Conservation (phyloP, 306 rosid genomes). For the Notholithocarpus densiflorus region DNA sequence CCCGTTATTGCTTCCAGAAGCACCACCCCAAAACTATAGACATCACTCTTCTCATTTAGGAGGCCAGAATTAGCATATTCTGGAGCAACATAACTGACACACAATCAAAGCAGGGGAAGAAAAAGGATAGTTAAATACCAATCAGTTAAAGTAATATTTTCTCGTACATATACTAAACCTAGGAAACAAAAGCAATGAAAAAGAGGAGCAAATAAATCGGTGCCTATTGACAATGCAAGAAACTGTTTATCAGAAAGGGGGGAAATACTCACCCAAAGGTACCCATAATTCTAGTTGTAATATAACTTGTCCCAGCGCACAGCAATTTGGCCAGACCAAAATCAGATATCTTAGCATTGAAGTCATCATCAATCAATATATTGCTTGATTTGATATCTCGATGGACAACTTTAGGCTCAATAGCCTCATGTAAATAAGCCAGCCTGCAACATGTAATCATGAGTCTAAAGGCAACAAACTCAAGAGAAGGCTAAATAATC, state of each 20-base stretch:
- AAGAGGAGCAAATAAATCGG: background rate
- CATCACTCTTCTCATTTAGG: constrained; percentile 88
- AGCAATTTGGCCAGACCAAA: constrained; percentile 91
- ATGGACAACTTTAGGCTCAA: constrained; percentile 94
- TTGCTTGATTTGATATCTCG: constrained; percentile 93
- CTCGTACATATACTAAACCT: background rate
- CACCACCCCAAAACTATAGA: constrained; percentile 79
- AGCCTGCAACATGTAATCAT: constrained; percentile 47
- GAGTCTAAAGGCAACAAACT: constrained; percentile 16
- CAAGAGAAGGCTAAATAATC: constrained; percentile 1
- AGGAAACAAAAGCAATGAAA: background rate
- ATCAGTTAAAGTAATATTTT: constrained; percentile 7
- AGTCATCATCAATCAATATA: constrained; percentile 82
- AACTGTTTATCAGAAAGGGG: background rate
- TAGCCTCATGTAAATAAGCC: constrained; percentile 96
- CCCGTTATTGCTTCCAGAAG: constrained; percentile 84
- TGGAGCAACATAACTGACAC: constrained; percentile 85
- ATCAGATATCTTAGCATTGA: constrained; percentile 92
- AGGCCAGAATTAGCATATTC: constrained; percentile 96
- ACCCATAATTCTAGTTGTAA: constrained; percentile 96
- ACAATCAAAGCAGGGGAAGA: constrained; percentile 16
- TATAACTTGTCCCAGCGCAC: constrained; percentile 83
- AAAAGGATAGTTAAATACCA: constrained; percentile 10
- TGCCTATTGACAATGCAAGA: background rate
- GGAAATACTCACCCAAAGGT: constrained; percentile 77